Conservation (phyloP, 129 eudicot species). For the Oenanthe sinensis region DNA sequence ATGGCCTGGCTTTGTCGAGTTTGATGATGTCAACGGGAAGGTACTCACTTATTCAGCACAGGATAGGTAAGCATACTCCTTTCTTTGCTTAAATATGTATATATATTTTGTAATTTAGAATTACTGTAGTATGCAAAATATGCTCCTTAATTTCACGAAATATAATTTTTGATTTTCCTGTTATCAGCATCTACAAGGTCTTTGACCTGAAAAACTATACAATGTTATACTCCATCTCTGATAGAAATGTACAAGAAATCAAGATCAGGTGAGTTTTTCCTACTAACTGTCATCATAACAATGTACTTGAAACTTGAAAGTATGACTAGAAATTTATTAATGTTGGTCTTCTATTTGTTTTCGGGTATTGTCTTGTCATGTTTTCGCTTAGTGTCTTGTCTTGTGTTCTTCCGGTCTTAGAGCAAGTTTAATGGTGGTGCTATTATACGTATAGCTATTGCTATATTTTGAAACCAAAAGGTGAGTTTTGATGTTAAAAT, state of each 20-base stretch:
- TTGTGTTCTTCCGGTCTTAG: background rate
- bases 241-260: conserved; percentile 84
- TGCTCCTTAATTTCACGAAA: background rate
- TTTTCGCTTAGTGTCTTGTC: background rate
- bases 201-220: conserved; percentile 92
- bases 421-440: no score
- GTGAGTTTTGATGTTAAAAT: no score
- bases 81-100: background rate
- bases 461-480: no score
- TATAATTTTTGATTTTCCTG: conserved; percentile 3
- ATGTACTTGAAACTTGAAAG: background rate
- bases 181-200: conserved; percentile 82
- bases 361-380: background rate
- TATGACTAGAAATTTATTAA: background rate
- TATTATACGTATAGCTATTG: no score
- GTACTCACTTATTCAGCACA: conserved; percentile 95
- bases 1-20: conserved; percentile 99
- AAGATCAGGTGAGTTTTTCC: conserved; percentile 55
- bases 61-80: conserved; percentile 46
- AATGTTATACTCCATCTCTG: conserved; percentile 87
- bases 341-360: background rate
- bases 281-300: background rate
- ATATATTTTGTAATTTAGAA: background rate
- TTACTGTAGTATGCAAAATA: background rate
- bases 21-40: conserved; percentile 97